phyloP scores from a whole-genome alignment of 352 stramenopile species.

The Phytophthora uliginosa region DNA sequence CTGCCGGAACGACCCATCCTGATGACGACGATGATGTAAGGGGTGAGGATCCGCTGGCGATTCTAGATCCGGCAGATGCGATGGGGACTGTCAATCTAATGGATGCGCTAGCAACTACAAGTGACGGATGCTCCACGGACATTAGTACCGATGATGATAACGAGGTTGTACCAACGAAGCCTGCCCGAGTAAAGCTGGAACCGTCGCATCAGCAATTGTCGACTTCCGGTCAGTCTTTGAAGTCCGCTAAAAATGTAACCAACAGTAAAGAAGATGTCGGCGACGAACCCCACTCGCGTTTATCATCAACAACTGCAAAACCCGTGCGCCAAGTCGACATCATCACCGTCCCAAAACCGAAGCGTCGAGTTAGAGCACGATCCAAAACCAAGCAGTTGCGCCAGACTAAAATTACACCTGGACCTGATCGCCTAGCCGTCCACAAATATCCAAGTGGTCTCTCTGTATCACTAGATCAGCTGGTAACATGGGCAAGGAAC shows the following conservation, averaged over 20 bases:
- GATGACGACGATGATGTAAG: background rate
- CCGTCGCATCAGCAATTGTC: background rate
- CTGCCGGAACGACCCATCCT: background rate
- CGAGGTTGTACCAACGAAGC: background rate
- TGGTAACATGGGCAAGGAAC: slow-evolving; percentile 1
- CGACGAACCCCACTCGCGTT: background rate
- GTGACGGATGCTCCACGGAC: background rate
- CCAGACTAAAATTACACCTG: slow-evolving; percentile 6
- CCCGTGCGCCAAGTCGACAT: slow-evolving; percentile 12
- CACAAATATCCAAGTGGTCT: slow-evolving; percentile 20
- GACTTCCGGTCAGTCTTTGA: background rate
- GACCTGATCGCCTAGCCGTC: background rate
- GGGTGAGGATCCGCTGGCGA: background rate
- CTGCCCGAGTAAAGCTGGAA: background rate
- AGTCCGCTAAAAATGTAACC: background rate
- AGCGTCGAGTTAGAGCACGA: background rate
- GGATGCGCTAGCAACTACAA: slow-evolving; percentile 5
- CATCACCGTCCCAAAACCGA: slow-evolving; percentile 14
- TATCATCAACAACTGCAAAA: background rate
- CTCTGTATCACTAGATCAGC: slow-evolving; percentile 6
- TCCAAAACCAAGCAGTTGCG: slow-evolving; percentile 11
- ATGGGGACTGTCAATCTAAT: slow-evolving; percentile 8
- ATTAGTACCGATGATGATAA: background rate
- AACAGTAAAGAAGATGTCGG: background rate
- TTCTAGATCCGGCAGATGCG: slow-evolving; percentile 8